These are phyloP conservation scores for Amniculicola lignicola DNA, from an alignment of 495 filamentous ascomycete species.

Conservation along the genomic window DNA sequence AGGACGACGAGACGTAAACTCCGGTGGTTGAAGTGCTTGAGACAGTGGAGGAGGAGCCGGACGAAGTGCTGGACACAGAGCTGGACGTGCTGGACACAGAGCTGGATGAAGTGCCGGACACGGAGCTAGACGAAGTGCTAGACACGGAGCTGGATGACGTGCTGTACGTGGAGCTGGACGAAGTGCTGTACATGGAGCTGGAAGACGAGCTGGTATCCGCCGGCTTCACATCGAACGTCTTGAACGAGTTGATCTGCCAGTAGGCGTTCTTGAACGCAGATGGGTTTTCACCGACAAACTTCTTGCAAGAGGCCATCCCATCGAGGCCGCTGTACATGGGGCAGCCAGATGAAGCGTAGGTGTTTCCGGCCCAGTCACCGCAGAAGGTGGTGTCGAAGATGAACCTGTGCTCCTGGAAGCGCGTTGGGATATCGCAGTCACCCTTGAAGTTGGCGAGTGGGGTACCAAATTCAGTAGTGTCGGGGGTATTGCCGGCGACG, in stretches of 20 bases:
- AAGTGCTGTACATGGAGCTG: background rate
- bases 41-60: background rate
- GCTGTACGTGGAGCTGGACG: slow-evolving; percentile 1
- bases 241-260: slow-evolving; percentile 40
- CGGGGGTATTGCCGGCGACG: slow-evolving; percentile 56
- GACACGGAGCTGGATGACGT: background rate
- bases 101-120: background rate
- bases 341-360: slow-evolving; percentile 34
- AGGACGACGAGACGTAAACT: background rate
- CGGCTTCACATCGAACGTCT: slow-evolving; percentile 27
- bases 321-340: slow-evolving; percentile 11
- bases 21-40: background rate
- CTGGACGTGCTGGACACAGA: background rate
- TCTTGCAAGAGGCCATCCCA: slow-evolving; percentile 33
- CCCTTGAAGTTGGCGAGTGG: slow-evolving; percentile 64
- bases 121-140: background rate
- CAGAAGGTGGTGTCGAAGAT: slow-evolving; percentile 85
- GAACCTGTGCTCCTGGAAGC: slow-evolving; percentile 71
- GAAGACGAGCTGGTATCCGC: slow-evolving; percentile 6
- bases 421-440: slow-evolving; percentile 58
- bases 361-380: slow-evolving; percentile 77
- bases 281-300: slow-evolving; percentile 39
- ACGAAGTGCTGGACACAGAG: background rate
- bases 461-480: slow-evolving; percentile 61
- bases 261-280: slow-evolving; percentile 36